These are phyloP conservation scores for Amanita pseudoporphyria DNA, from an alignment of 768 basidiomycete genomes.

Conservation along the genomic window DNA sequence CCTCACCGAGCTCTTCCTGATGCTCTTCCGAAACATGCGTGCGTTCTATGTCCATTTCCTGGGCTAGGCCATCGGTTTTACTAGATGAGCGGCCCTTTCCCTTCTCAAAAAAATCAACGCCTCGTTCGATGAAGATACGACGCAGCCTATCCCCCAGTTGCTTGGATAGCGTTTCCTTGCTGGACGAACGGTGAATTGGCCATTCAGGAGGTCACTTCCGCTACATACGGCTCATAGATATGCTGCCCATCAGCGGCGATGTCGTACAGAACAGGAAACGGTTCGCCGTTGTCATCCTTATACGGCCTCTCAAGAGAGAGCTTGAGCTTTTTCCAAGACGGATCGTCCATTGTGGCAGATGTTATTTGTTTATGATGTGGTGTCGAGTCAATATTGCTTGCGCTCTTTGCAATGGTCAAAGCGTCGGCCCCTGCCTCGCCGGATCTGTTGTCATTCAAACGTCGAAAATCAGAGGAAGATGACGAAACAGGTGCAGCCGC, in stretches of 20 bases:
- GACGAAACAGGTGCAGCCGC: constrained; percentile 34
- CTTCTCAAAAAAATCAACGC: constrained; percentile 62
- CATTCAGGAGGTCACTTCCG: constrained; percentile 5
- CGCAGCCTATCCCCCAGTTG: constrained; percentile 55
- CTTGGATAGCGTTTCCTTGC: constrained; percentile 46
- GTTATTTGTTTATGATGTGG: constrained; percentile 6
- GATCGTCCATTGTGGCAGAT: constrained; percentile 15
- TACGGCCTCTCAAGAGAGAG: constrained; percentile 74
- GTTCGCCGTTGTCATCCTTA: constrained; percentile 64
- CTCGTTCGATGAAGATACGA: constrained; percentile 67
- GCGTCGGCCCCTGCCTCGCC: constrained; percentile 19
- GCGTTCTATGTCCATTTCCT: constrained; percentile 4
- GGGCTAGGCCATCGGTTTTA: constrained; percentile 7
- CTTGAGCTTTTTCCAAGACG: constrained; percentile 48
- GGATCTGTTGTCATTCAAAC: constrained; percentile 31
- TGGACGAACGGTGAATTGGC: constrained; percentile 18
- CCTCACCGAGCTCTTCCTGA: constrained; percentile 17
- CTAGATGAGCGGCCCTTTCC: constrained; percentile 7
- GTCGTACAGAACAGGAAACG: constrained; percentile 54
- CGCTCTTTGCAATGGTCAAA: constrained; percentile 28
- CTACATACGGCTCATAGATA: constrained; percentile 61
- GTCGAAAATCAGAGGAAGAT: constrained; percentile 57
- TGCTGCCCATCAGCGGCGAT: constrained; percentile 62
- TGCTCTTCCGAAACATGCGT: constrained; percentile 15
- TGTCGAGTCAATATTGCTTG: constrained; percentile 9